Conservation (phyloP, 1,284 basidiomycete genomes). For the Macrocystidia cucumis region DNA sequence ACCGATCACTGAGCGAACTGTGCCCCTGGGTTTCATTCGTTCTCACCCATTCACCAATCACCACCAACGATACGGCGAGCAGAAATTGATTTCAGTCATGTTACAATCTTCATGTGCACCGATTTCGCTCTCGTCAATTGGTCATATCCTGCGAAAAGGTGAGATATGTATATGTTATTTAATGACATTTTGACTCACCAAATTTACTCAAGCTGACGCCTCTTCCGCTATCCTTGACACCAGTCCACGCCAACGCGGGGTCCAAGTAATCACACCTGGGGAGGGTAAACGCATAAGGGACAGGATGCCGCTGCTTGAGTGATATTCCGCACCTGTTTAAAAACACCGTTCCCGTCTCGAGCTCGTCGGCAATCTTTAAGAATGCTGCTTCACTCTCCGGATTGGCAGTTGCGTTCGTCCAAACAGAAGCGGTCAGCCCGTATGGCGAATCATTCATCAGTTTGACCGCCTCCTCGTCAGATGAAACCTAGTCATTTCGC, state of each 20-base stretch:
- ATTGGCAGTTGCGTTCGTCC: constrained; percentile 70
- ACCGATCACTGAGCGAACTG: too few species aligned
- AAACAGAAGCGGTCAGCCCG: constrained; percentile 88
- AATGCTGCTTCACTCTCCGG: constrained; percentile 62
- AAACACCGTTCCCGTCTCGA: constrained; percentile 90
- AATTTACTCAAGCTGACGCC: constrained; percentile 87
- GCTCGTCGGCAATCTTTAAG: constrained; percentile 58
- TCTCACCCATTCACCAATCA: too few species aligned
- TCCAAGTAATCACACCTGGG: constrained; percentile 79
- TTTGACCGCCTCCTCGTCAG: constrained; percentile 78
- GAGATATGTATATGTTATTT: constrained; percentile 1
- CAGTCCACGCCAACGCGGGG: constrained; percentile 90
- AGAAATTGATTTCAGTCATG: too few species aligned
- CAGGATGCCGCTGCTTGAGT: neutral
- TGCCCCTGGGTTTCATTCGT: too few species aligned
- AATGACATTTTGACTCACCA: constrained; percentile 40
- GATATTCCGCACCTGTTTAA: constrained; percentile 65
- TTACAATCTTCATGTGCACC: constrained; percentile 79
- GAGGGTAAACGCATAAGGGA: neutral
- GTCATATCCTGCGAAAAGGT: constrained; percentile 52
- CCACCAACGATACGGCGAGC: too few species aligned
- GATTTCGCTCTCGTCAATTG: constrained; percentile 72
- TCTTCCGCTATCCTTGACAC: constrained; percentile 88
- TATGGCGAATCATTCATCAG: constrained; percentile 98
- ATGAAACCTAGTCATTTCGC: constrained; percentile 70